Percentiles rank a stretch among this genome's conserved stretches.
These are phyloP conservation scores for Camellia oleifera DNA, from an alignment of 179 eudicot genomes.

Conservation along the genomic window DNA sequence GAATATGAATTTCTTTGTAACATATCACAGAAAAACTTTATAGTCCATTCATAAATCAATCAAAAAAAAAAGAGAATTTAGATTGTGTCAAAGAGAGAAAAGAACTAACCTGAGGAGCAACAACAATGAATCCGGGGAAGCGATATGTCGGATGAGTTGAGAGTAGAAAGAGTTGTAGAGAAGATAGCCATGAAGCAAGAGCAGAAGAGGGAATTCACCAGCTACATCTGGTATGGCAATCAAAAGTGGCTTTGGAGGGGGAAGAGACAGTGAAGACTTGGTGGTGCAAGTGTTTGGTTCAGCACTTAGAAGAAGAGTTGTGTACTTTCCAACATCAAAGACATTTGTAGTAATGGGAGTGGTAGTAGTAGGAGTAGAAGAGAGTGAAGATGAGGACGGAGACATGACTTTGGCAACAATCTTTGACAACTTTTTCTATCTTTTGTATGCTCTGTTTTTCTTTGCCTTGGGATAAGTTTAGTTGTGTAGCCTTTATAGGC, in stretches of 20 bases:
- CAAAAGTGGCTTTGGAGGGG: slow-evolving; percentile 63
- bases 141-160: slow-evolving; percentile 47
- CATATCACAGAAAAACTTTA: no score
- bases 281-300: slow-evolving; percentile 13
- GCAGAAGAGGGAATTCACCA: slow-evolving; percentile 42
- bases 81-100: no score
- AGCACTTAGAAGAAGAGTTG: slow-evolving; percentile 15
- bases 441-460: no score
- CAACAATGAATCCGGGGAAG: slow-evolving; percentile 67
- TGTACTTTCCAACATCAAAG: slow-evolving; percentile 29
- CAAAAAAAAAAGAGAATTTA: no score
- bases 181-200: slow-evolving; percentile 50
- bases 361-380: background rate
- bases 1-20: no score
- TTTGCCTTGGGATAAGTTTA: no score
- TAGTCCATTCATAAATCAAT: no score
- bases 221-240: slow-evolving; percentile 46
- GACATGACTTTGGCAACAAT: slow-evolving; percentile 12
- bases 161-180: slow-evolving; percentile 53
- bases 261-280: background rate
- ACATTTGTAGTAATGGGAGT: background rate
- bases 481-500: no score
- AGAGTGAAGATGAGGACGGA: slow-evolving; percentile 14
- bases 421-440: no score
- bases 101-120: slow-evolving; percentile 58